Percentiles rank a stretch among this genome's conserved stretches.
Conservation (phyloP, 129 eudicot species). For the Helianthus tuberosus region DNA sequence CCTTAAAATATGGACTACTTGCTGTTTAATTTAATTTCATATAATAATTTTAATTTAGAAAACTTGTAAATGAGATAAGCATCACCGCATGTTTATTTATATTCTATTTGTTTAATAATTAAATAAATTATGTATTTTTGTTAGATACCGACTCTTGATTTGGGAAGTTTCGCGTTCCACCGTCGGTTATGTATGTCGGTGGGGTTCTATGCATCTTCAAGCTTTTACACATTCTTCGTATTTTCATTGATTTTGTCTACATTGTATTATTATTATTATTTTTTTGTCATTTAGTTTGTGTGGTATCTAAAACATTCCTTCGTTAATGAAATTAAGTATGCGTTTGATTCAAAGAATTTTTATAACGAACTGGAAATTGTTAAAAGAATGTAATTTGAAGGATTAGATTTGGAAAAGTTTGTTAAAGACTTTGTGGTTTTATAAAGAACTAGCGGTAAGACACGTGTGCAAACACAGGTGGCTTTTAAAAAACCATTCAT, state of each 20-base stretch:
- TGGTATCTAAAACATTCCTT: no score
- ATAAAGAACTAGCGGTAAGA: no score
- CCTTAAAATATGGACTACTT: background rate
- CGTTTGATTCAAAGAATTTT: no score
- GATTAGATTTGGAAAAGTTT: no score
- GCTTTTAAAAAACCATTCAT: no score
- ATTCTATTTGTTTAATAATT: background rate
- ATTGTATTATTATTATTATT: background rate
- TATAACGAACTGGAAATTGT: no score
- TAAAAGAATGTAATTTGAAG: no score
- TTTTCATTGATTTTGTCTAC: conserved; percentile 13
- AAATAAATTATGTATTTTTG: background rate
- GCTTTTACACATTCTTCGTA: conserved; percentile 9
- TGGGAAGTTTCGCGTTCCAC: conserved; percentile 28
- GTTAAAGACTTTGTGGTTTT: no score
- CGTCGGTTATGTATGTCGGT: conserved; percentile 23
- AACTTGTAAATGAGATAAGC: background rate
- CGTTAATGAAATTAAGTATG: no score
- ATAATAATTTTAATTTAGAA: background rate
- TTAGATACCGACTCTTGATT: conserved; percentile 4
- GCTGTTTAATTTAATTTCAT: background rate
- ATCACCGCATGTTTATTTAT: background rate
- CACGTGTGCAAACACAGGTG: no score
- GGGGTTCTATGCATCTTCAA: conserved; percentile 31
- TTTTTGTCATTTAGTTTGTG: background rate